phyloP scores from a whole-genome alignment of 2,329 filamentous ascomycete genomes.

The Claviceps digitariae region DNA sequence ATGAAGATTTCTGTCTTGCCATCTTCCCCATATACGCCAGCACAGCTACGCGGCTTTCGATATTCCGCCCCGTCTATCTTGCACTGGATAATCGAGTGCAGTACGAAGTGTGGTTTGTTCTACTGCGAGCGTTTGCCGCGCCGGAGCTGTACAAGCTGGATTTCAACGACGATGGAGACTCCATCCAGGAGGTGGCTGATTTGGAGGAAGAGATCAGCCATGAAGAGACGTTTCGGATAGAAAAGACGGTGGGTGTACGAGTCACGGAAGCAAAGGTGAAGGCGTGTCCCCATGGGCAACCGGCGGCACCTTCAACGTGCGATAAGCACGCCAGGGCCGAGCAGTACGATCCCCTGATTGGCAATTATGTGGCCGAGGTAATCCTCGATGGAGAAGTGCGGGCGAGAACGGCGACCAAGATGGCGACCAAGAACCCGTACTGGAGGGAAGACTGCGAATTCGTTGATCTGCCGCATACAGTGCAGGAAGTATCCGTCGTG shows the following conservation, averaged over 20 bases:
- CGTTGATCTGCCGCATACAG: slow-evolving; percentile 52
- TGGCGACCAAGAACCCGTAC: slow-evolving; percentile 59
- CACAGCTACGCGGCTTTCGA: slow-evolving; percentile 56
- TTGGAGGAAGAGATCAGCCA: slow-evolving; percentile 23
- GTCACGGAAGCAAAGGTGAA: slow-evolving; percentile 51
- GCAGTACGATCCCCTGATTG: slow-evolving; percentile 32
- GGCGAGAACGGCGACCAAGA: slow-evolving; percentile 59
- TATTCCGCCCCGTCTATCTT: slow-evolving; percentile 80
- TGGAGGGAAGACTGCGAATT: slow-evolving; percentile 78
- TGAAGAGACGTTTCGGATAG: slow-evolving; percentile 44
- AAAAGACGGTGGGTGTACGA: slow-evolving; percentile 45
- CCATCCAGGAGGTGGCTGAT: slow-evolving; percentile 27
- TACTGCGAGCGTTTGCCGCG: slow-evolving; percentile 80
- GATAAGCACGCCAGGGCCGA: slow-evolving; percentile 12
- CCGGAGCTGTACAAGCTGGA: slow-evolving; percentile 72
- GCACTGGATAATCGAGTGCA: slow-evolving; percentile 74
- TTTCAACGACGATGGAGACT: slow-evolving; percentile 26
- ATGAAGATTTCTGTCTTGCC: slow-evolving; percentile 86
- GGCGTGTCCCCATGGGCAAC: slow-evolving; percentile 15
- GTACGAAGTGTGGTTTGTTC: slow-evolving; percentile 96
- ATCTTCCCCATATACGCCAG: slow-evolving; percentile 89
- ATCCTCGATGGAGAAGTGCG: slow-evolving; percentile 68
- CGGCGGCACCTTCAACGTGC: slow-evolving; percentile 9
- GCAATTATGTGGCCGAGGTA: slow-evolving; percentile 69
- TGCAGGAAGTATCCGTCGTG: slow-evolving; percentile 57